Evolutionary conservation across 2,329 filamentous ascomycete genomes (phyloP).

Genomic region (Tolypocladium cylindrosporum): DNA sequence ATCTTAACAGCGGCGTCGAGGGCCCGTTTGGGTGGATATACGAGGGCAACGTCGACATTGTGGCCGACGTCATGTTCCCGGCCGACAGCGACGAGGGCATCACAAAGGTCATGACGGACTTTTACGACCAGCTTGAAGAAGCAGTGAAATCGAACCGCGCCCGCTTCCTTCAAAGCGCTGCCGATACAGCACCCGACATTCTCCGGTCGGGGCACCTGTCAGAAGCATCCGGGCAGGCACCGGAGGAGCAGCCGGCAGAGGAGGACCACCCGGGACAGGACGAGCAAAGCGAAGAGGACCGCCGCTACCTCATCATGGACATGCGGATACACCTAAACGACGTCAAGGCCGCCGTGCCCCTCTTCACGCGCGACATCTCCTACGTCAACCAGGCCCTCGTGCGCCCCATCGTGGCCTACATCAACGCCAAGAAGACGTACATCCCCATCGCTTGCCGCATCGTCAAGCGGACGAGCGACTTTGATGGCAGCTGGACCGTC

Average conservation of each 20-base stretch:
- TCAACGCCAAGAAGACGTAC: conserved; percentile 89
- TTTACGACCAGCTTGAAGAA: conserved; percentile 92
- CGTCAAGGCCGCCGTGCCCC: conserved; percentile 81
- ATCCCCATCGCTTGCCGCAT: conserved; percentile 93
- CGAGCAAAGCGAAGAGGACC: conserved; percentile 40
- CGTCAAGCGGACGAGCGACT: conserved; percentile 80
- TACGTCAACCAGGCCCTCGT: conserved; percentile 96
- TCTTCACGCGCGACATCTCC: conserved; percentile 84
- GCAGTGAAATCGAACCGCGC: conserved; percentile 74
- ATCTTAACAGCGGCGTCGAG: conserved; percentile 85
- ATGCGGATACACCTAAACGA: conserved; percentile 92
- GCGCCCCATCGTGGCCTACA: conserved; percentile 93
- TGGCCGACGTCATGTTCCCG: conserved; percentile 91
- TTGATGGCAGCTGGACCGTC: conserved; percentile 90
- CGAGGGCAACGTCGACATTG: conserved; percentile 92
- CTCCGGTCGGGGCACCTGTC: conserved; percentile 22
- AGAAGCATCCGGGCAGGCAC: conserved; percentile 13
- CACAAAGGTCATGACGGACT: conserved; percentile 89
- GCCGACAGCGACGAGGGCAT: conserved; percentile 80
- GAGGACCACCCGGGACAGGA: conserved; percentile 5
- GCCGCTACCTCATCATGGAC: conserved; percentile 84
- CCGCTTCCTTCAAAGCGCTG: conserved; percentile 44
- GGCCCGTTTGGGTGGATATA: conserved; percentile 97
- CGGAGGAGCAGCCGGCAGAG: conserved; percentile 3
- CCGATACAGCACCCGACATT: conserved; percentile 15